Base-by-base conservation (phyloP, 495 filamentous ascomycete genomes). In the Hypoxylon lienhwacheense region DNA sequence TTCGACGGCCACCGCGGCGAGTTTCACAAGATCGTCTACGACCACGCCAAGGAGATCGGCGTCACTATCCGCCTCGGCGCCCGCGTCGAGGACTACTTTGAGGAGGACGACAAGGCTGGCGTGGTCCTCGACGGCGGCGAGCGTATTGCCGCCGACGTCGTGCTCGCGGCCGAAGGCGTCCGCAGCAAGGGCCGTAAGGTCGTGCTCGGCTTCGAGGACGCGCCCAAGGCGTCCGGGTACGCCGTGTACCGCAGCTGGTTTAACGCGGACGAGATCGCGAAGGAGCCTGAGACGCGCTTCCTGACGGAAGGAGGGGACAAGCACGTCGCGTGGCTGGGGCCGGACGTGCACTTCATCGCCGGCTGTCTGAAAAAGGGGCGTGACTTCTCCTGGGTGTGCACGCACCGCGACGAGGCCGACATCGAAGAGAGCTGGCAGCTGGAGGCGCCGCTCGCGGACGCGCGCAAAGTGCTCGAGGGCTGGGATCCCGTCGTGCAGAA, bases 371-470 rank as follows among this genome's bases (percentile, higher is more conserved):
- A 85, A 69, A 74, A 76, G 42, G 83, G 84, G 1, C 72, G 72
- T 16, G 84, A 87, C 53, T 81, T 86, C 33, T 85, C 82, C 53
- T 88, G 84, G 85, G 85, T 87, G 11, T 79, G 85, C 25, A 88
- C 85, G 6, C 85, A 87, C 58, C 77, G 76, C 35, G 74, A 59
- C 51, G 66, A 55, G 29, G 52, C 47, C 11, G 77, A 84, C 60
- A 81, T 82, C 55, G 81, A 83, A 44, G 84, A 87, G 65, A 80
- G 77, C 24, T 87, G 84, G 84, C 79, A 79, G 40, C 78, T 83
- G 21, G 80, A 82, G 1, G 83, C 81, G 8, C 75, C 78, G 36
- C 72, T 85, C 1, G 72, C 75, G 36, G 82, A 87, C 57, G 84
- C 83, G 7, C 70, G 83, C 17, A 76, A 72, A 33, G 70, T 78